A percentile compares a stretch with the other conserved stretches of the same genome.
Evolutionary conservation across 2,329 filamentous ascomycete species (phyloP).

Genomic region (Diplodia mutila): DNA sequence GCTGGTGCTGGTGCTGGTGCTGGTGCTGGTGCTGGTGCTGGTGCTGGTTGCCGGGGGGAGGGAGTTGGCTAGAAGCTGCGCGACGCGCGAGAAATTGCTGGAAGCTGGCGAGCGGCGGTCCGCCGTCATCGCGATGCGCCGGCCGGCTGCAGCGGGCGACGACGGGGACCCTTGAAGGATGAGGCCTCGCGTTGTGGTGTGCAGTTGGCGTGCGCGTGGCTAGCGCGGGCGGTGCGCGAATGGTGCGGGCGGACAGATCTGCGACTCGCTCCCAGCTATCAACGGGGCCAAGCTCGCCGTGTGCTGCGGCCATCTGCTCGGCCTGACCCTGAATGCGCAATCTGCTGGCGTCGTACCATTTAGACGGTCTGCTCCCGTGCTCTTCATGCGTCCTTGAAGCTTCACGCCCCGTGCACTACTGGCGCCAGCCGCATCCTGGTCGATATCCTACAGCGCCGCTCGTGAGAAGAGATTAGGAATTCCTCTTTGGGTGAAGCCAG

Average conservation of each 20-base stretch:
- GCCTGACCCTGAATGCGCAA: constrained; percentile 25
- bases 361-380: constrained; percentile 25
- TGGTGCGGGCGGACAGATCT: constrained; percentile 23
- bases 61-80: not conserved
- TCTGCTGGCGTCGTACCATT: constrained; percentile 25
- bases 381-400: constrained; percentile 25
- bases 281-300: constrained; percentile 22
- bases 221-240: not conserved
- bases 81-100: not conserved
- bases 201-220: constrained; percentile 19
- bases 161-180: constrained; percentile 1
- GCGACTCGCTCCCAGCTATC: constrained; percentile 23
- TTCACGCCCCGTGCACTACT: constrained; percentile 21
- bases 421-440: constrained; percentile 18
- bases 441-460: constrained; percentile 16
- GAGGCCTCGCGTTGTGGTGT: constrained; percentile 2
- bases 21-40: no score
- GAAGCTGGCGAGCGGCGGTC: constrained; percentile 1
- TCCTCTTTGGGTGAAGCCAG: constrained; percentile 22
- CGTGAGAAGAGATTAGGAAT: constrained; percentile 24
- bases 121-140: constrained; percentile 9
- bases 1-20: not conserved
- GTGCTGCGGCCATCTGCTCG: constrained; percentile 22
- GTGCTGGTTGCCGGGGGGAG: not conserved
- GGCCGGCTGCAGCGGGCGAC: constrained; percentile 2